These are phyloP conservation scores for Setaria viridis DNA, from an alignment of 202 grass and related monocot species.

Conservation along the genomic window DNA sequence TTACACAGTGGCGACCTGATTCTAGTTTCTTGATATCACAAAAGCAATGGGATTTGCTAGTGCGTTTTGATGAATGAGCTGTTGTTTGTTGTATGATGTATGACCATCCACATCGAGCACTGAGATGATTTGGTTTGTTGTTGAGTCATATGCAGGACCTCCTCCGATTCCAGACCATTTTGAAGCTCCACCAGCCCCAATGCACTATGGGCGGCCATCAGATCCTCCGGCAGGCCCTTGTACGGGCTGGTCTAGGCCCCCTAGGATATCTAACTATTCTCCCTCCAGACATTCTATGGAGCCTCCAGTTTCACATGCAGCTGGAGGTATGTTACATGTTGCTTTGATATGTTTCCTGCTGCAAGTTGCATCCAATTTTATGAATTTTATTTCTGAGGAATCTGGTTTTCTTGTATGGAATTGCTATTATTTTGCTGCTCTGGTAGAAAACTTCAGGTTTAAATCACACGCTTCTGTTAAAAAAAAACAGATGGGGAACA, in stretches of 20 bases:
- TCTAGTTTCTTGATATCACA: not conserved
- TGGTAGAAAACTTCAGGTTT: not conserved
- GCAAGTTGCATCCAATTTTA: slow-evolving; percentile 21
- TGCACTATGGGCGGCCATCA: slow-evolving; percentile 64
- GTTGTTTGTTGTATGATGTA: slow-evolving; percentile 19
- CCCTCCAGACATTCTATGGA: slow-evolving; percentile 62
- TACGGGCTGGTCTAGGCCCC: slow-evolving; percentile 64
- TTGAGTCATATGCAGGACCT: slow-evolving; percentile 52
- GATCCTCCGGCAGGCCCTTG: slow-evolving; percentile 69
- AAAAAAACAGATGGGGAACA: not conserved
- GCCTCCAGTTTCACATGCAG: slow-evolving; percentile 57
- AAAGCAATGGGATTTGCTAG: not conserved
- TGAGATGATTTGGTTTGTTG: slow-evolving; percentile 37
- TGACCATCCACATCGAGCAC: not conserved
- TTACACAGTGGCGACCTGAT: not conserved
- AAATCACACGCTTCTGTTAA: not conserved
- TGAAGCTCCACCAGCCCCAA: slow-evolving; percentile 56
- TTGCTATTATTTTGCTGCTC: slow-evolving; percentile 1
- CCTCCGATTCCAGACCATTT: slow-evolving; percentile 52
- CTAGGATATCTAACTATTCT: slow-evolving; percentile 59
- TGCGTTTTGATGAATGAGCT: slow-evolving; percentile 7
- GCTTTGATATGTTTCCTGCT: not conserved
- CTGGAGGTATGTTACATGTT: slow-evolving; percentile 59
- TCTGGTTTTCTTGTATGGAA: slow-evolving; percentile 18
- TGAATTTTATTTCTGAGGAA: not conserved